phyloP scores from a whole-genome alignment of 2,329 filamentous ascomycete genomes.

The Fusarium pilosicola region DNA sequence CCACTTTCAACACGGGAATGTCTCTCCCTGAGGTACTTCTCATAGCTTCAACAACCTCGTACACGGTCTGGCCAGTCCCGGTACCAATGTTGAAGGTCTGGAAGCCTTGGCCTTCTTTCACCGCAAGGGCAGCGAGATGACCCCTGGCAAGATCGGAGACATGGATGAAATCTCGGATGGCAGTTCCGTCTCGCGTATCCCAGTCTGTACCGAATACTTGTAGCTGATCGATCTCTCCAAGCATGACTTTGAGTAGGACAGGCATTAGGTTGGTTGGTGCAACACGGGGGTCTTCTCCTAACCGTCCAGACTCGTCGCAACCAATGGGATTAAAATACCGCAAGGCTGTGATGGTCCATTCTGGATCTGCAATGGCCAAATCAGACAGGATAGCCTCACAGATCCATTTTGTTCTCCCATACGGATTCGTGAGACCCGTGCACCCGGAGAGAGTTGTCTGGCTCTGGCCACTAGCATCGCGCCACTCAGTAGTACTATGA shows the following conservation, averaged over 20 bases:
- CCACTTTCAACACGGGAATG: not conserved
- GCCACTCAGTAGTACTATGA: slow-evolving; percentile 60
- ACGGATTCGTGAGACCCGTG: slow-evolving; percentile 49
- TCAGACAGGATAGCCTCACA: slow-evolving; percentile 74
- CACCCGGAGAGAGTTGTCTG: not conserved
- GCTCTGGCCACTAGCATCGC: not conserved
- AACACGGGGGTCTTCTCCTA: slow-evolving; percentile 68
- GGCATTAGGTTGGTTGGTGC: slow-evolving; percentile 9
- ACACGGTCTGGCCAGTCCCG: slow-evolving; percentile 48
- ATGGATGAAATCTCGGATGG: slow-evolving; percentile 75
- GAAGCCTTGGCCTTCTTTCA: slow-evolving; percentile 47
- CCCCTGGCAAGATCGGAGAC: slow-evolving; percentile 72
- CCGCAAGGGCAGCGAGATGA: slow-evolving; percentile 67
- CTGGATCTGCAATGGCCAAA: slow-evolving; percentile 66
- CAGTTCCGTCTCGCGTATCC: slow-evolving; percentile 72
- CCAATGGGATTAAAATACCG: slow-evolving; percentile 77
- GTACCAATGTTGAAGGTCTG: slow-evolving; percentile 59
- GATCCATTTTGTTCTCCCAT: slow-evolving; percentile 74
- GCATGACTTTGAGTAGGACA: slow-evolving; percentile 55
- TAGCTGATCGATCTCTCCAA: slow-evolving; percentile 56
- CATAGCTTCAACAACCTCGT: slow-evolving; percentile 5
- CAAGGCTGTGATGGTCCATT: slow-evolving; percentile 70
- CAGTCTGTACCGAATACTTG: slow-evolving; percentile 70
- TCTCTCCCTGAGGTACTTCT: not conserved
- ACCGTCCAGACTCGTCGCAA: slow-evolving; percentile 70